Conservation (phyloP, 2,329 filamentous ascomycete species). For the Dryadomyces quercus-mongolicae region DNA sequence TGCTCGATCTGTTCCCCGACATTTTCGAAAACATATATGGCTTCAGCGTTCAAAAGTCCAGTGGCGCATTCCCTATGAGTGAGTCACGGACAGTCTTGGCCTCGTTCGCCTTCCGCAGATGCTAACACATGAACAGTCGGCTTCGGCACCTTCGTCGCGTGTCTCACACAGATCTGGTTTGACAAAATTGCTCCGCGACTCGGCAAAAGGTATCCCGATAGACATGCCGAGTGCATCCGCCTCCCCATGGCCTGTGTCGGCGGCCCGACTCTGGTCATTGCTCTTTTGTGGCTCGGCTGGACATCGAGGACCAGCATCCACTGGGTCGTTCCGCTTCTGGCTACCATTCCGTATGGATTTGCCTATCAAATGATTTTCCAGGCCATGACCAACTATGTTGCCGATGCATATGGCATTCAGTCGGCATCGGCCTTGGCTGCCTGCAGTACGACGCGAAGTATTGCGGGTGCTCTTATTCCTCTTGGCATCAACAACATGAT, state of each 20-base stretch:
- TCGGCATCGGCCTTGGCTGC: neutral
- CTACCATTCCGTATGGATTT: neutral
- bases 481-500: neutral
- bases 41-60: neutral
- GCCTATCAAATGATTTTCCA: neutral
- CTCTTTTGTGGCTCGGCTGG: neutral
- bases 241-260: neutral
- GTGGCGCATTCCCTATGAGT: neutral
- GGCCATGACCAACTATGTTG: neutral
- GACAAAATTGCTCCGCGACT: neutral
- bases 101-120: neutral
- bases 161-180: neutral
- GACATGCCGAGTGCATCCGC: neutral
- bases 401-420: neutral
- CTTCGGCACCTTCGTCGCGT: neutral
- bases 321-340: neutral
- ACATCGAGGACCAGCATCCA: neutral
- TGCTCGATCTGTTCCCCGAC: neutral
- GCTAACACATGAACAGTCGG: neutral
- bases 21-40: neutral
- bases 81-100: neutral
- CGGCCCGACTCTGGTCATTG: neutral
- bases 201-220: neutral
- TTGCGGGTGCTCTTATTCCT: neutral
- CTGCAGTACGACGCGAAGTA: neutral